These are phyloP conservation scores for Sesbania bispinosa DNA, from an alignment of 306 rosid species.

Conservation along the genomic window DNA sequence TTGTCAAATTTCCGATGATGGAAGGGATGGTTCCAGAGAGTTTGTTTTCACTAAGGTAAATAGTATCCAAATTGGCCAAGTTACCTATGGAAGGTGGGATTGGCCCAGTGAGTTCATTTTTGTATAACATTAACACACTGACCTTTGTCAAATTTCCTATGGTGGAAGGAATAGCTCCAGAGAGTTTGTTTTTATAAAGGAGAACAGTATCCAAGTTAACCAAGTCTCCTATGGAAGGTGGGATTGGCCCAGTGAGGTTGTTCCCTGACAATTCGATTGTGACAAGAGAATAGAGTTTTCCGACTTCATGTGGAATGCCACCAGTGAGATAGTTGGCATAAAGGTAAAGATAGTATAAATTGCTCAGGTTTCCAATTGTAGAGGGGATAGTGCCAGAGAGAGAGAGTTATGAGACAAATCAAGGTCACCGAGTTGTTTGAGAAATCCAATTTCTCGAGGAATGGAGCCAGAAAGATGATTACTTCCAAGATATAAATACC, in stretches of 20 bases:
- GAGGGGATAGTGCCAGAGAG: background rate
- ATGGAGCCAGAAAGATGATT: background rate
- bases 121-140: too few species aligned
- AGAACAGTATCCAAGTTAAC: too few species aligned
- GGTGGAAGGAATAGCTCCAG: background rate
- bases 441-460: background rate
- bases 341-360: background rate
- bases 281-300: background rate
- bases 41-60: too few species aligned
- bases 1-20: too few species aligned
- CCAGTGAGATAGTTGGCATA: background rate
- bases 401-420: background rate
- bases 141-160: too few species aligned
- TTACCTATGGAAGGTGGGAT: too few species aligned
- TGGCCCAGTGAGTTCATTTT: too few species aligned
- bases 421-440: background rate
- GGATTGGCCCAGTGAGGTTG: background rate
- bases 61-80: too few species aligned
- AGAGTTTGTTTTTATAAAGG: background rate
- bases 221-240: background rate
- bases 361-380: constrained; percentile 11
- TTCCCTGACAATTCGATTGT: background rate
- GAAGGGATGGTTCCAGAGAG: too few species aligned
- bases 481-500: background rate
- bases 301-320: constrained; percentile 4